These are phyloP conservation scores for Streptanthus diversifolius DNA, from an alignment of 345 rosid species.

Conservation along the genomic window DNA sequence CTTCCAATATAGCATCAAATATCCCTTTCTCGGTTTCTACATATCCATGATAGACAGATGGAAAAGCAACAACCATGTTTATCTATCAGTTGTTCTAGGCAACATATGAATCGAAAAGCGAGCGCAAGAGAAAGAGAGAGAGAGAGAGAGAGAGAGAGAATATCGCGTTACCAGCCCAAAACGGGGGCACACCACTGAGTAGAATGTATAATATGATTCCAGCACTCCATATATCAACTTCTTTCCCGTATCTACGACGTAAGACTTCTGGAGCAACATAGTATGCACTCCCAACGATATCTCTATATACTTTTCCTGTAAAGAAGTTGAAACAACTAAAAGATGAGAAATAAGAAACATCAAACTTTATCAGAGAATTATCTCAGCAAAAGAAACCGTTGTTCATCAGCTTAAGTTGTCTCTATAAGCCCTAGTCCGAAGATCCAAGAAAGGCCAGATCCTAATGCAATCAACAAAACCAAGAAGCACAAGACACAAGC, in stretches of 20 bases:
- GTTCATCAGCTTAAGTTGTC: not conserved
- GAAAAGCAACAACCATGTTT: not conserved
- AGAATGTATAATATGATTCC: conserved; percentile 75
- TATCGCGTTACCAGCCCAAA: conserved; percentile 63
- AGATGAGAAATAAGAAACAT: not conserved
- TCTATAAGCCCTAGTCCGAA: not conserved
- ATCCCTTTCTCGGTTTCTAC: conserved; percentile 82
- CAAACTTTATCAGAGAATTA: not conserved
- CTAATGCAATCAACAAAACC: conserved; percentile 1
- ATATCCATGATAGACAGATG: conserved; percentile 18
- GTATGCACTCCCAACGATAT: conserved; percentile 80
- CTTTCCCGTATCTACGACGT: conserved; percentile 71
- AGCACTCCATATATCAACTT: conserved; percentile 80
- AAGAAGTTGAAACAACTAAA: conserved; percentile 21
- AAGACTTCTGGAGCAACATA: conserved; percentile 65
- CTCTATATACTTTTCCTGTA: conserved; percentile 61
- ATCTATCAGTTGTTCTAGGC: not conserved
- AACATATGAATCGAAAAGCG: not conserved
- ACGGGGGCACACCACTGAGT: conserved; percentile 93
- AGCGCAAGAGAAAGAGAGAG: not conserved
- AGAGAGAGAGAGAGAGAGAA: not conserved
- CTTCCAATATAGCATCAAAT: conserved; percentile 72
- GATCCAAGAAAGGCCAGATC: not conserved
- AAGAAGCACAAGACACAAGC: not conserved
- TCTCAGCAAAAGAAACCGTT: not conserved